Base-by-base conservation (phyloP, 208 protist genomes). In the Leishmania guyanensis region DNA sequence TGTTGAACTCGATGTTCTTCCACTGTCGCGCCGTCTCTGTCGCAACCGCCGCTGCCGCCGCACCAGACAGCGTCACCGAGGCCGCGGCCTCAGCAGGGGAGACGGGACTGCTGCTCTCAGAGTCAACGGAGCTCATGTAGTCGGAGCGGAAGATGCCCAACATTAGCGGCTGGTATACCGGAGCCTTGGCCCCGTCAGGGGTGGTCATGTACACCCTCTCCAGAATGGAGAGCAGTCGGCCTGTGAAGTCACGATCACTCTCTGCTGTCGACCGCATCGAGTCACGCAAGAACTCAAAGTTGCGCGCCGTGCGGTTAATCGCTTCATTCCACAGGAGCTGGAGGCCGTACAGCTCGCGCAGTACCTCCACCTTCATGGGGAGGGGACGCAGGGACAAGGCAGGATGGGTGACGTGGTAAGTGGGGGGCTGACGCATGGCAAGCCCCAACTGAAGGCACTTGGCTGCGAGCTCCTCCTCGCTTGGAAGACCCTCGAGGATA, bases 1-100 rank as follows among this genome's bases (percentile, higher is more conserved):
- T 99, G 88, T 99, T 99, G 64, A 99, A 92, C 84, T 99, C 98
- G n/a, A 99, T 97, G 86, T 99, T 98, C 79, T 94, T 95, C 90
- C 90, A 96, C 60, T 87, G 78, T 54, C 76, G 79, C 50, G 82
- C 89, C 9, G 76, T 85, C 58, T 84, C 89, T 8, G 39, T 68
- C 12, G 51, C 70, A 29, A 72, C 75, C 9, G 48, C 62, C 51
- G 46, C 62, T 43, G 46, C 77, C 39, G 48, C 72, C 20, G 60
- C 66, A 53, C 51, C 56, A 6, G 66, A 48, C 36, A 54, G 51
- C 36, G 62, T 33, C 48, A 60, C 48, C 6, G 22, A 6, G 33
- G 14, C 39, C 17, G 9, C 14, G 29, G 56, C 68, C 26, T 56
- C 62, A 9, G 43, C 26, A n/a, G 46, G 20, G 50, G 50, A 53